These are phyloP conservation scores for Serendipita sp. DNA, from an alignment of 768 basidiomycete species.

Conservation along the genomic window DNA sequence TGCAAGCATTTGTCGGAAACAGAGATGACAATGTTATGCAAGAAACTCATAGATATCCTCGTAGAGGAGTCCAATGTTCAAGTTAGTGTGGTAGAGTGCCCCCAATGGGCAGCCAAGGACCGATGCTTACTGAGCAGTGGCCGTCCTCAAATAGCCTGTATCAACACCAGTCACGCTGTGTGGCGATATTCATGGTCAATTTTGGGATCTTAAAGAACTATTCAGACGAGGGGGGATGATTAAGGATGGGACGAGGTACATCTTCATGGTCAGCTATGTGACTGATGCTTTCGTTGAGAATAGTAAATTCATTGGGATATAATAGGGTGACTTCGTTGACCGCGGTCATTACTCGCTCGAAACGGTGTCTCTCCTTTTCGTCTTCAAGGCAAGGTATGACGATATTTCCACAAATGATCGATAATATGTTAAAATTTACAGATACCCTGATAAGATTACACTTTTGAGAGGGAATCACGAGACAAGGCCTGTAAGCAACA, in stretches of 20 bases:
- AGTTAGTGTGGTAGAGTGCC: not conserved
- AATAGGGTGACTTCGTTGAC: constrained; percentile 71
- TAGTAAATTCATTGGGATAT: not conserved
- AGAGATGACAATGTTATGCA: constrained; percentile 28
- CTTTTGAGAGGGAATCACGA: constrained; percentile 97
- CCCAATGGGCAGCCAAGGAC: constrained; percentile 16
- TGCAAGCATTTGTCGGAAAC: constrained; percentile 28
- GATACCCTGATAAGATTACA: constrained; percentile 93
- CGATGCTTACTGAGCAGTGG: not conserved
- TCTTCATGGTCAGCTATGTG: constrained; percentile 48
- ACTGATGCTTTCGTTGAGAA: not conserved
- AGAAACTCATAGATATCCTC: constrained; percentile 25
- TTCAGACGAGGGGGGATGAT: constrained; percentile 71
- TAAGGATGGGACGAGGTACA: constrained; percentile 71
- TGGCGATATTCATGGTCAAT: constrained; percentile 95
- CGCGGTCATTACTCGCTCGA: constrained; percentile 95
- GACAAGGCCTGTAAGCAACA: constrained; percentile 88
- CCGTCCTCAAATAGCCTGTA: not conserved
- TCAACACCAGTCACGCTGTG: constrained; percentile 31
- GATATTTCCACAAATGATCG: not conserved
- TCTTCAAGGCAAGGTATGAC: constrained; percentile 47
- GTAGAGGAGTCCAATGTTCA: constrained; percentile 29
- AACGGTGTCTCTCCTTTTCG: constrained; percentile 85
- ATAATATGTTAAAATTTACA: constrained; percentile 17
- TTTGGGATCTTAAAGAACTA: constrained; percentile 90